A percentile compares a stretch with the other conserved stretches of the same genome.
These are phyloP conservation scores for Funneliformis mosseae DNA, from an alignment of 192 early-diverging fungal genomes.

Conservation along the genomic window DNA sequence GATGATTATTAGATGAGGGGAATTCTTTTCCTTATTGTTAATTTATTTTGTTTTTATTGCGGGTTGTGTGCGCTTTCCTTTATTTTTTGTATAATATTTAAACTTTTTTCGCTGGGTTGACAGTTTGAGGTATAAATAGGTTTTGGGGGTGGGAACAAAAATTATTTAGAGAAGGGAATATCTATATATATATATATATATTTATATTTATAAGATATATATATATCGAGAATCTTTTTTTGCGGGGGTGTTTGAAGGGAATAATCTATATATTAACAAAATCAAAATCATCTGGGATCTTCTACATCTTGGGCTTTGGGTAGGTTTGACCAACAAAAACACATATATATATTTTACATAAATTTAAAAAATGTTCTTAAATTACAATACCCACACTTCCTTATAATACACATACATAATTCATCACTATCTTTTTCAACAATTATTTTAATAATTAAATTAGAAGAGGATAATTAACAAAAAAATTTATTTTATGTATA, in stretches of 20 bases:
- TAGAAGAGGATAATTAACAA: conserved; percentile 19
- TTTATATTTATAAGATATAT: no score
- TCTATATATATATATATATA: no score
- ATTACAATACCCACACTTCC: not conserved
- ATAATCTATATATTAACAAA: not conserved
- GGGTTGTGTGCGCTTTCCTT: not conserved
- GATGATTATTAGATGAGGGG: not conserved
- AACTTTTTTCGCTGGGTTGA: conserved; percentile 11
- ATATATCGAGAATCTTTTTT: conserved; percentile 16
- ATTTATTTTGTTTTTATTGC: conserved; percentile 7
- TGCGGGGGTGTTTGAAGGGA: conserved; percentile 15
- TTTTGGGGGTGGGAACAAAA: not conserved
- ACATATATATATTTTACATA: not conserved
- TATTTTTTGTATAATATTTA: not conserved
- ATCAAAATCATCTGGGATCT: not conserved
- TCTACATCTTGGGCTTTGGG: conserved; percentile 19
- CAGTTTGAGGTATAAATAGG: not conserved
- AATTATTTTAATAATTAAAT: not conserved
- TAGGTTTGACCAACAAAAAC: conserved; percentile 15
- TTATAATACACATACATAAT: not conserved
- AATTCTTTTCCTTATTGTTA: not conserved
- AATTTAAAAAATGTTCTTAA: not conserved
- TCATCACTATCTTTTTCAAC: not conserved
- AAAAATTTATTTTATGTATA: conserved; percentile 27
- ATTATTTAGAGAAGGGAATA: not conserved